These are phyloP conservation scores for Mentha longifolia DNA, from an alignment of 257 asterid species.

Conservation along the genomic window DNA sequence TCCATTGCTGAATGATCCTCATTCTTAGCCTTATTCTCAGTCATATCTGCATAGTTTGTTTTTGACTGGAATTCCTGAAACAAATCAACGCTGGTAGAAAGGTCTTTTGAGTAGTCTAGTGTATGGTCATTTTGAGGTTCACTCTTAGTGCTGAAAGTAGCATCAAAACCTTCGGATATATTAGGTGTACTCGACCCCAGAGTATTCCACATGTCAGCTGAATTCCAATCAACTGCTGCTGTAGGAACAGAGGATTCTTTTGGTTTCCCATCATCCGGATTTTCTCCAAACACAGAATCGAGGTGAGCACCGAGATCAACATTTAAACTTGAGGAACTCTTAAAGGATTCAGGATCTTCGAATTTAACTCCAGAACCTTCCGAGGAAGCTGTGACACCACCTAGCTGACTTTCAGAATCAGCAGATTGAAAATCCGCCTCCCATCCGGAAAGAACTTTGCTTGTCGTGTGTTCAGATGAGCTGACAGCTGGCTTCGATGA, in stretches of 20 bases:
- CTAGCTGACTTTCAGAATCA: slow-evolving; percentile 44
- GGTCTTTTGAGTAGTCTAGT: slow-evolving; percentile 33
- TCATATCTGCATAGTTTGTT: slow-evolving; percentile 37
- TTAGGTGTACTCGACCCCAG: slow-evolving; percentile 41
- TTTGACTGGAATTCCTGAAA: slow-evolving; percentile 56
- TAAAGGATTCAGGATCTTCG: slow-evolving; percentile 37
- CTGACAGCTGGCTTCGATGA: slow-evolving; percentile 48
- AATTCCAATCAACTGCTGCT: slow-evolving; percentile 52
- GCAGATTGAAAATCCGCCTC: slow-evolving; percentile 79
- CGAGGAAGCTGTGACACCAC: slow-evolving; percentile 23
- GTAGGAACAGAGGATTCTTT: slow-evolving; percentile 50
- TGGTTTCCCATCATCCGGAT: slow-evolving; percentile 37
- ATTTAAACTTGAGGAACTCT: slow-evolving; percentile 33
- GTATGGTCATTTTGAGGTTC: slow-evolving; percentile 38
- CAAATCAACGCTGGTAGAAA: slow-evolving; percentile 50
- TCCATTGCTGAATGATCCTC: slow-evolving; percentile 43
- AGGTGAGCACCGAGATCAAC: slow-evolving; percentile 64
- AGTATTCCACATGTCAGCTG: slow-evolving; percentile 57
- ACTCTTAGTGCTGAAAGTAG: slow-evolving; percentile 39
- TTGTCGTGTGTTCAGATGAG: slow-evolving; percentile 38
- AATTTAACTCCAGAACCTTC: slow-evolving; percentile 32
- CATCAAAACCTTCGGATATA: slow-evolving; percentile 43
- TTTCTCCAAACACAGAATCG: slow-evolving; percentile 67
- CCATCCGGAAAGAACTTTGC: slow-evolving; percentile 67
- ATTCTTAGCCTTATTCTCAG: slow-evolving; percentile 30